These are phyloP conservation scores for Arachnopeziza araneosa DNA, from an alignment of 2,329 filamentous ascomycete species.

Conservation along the genomic window DNA sequence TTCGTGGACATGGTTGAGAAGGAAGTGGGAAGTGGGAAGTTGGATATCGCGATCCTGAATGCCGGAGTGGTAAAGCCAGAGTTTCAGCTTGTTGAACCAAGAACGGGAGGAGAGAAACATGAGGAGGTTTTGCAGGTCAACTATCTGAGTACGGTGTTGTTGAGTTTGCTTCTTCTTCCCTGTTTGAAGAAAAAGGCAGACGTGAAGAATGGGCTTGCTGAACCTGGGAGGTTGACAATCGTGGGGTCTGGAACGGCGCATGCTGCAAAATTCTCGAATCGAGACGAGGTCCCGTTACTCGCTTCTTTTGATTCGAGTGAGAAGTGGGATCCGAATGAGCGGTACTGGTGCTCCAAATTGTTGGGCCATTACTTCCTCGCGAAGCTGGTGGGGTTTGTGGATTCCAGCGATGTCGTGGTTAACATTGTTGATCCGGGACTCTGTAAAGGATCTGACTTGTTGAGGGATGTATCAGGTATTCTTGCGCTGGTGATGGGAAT, in stretches of 20 bases:
- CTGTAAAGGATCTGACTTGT: too few relatives aligned
- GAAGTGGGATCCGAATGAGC: background rate
- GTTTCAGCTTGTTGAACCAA: background rate
- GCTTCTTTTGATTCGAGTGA: background rate
- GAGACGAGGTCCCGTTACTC: background rate
- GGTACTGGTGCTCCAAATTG: background rate
- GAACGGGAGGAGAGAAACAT: background rate
- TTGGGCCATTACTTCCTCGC: background rate
- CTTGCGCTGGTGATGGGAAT: background rate
- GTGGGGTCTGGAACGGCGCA: background rate
- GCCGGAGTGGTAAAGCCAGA: too few relatives aligned
- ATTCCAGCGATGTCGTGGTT: background rate
- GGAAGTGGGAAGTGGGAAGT: background rate
- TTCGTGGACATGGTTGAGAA: constrained; percentile 35
- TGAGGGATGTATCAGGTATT: background rate
- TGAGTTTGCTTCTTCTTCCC: background rate
- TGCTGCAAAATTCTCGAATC: background rate
- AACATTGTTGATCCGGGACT: background rate
- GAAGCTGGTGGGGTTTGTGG: background rate
- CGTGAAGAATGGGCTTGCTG: too few relatives aligned
- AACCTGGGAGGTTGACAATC: background rate
- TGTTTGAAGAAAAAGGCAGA: background rate
- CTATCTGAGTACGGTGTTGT: constrained; percentile 16
- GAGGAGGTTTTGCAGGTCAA: constrained; percentile 11
- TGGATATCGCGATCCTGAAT: background rate